Evolutionary conservation across 305 asterid genomes (phyloP), one percentile per base, ranked within the genome.

Genomic region (Andrographis paniculata): DNA sequence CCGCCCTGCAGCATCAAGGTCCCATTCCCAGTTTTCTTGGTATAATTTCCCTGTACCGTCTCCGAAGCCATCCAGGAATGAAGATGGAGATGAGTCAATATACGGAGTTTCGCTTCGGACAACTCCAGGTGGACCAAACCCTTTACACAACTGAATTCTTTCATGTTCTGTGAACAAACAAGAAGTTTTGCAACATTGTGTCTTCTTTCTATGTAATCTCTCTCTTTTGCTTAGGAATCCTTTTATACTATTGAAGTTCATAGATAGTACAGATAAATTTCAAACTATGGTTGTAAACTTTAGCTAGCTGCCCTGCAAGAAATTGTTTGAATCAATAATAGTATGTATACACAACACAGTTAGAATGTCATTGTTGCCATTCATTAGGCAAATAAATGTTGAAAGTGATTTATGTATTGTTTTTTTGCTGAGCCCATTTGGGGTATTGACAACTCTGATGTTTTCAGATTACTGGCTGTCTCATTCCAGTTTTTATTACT

Each of bases 121-220:
- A 17, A 76, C 79, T 38, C 95, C 94, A 0, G 86, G 79, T 14
- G 94, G 94, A 11, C 88, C 94, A 4, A 84, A 84, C 57, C 95
- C 95, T 56, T 78, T 84, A 6, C 95, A 84, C 64, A 84, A 84
- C 58, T 84, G 76, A 70, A 17, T 28, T 16, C 41, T 17, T 23
- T 28, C 14, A 31, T 37, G 17, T 23, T 9, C 45, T 28, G 46
- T 35, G 14, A 33, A 17, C 17, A 38, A 22, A 5, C 3, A 9
- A 39, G 17, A 54, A 44, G 46, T 68, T 63, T 58, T 68, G 67
- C 63, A 50, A 64, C 19, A n/a, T 41, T 54, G 28, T 35, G 18
- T 16, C 41, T 11, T 36, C n/a, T 11, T n/a, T 47, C 22, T 47
- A n/a, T 23, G 12, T 35, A 59, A 14, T 33, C n/a, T n/a, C 6